phyloP scores from a whole-genome alignment of 495 filamentous ascomycete genomes.

The Trichoderma erinaceum region DNA sequence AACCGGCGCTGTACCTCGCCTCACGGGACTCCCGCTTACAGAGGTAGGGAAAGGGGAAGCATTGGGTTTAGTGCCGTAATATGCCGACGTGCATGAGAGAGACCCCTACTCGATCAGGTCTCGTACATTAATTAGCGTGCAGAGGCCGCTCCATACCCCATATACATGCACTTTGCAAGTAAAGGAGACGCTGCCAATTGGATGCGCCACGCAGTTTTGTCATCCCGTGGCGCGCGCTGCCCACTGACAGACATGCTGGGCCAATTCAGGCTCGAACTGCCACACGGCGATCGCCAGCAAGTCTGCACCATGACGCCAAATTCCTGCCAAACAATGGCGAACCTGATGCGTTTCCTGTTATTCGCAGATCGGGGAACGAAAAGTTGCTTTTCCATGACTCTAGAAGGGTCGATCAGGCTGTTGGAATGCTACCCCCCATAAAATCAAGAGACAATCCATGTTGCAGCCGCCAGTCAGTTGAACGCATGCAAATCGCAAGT shows the following conservation, averaged over 20 bases:
- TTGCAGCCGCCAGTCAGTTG: background rate
- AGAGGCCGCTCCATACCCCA: background rate
- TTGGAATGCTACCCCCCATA: constrained; percentile 5
- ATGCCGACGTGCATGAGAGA: background rate
- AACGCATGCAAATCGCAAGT: constrained; percentile 10
- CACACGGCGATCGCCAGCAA: background rate
- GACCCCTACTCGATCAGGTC: background rate
- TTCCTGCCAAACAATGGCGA: background rate
- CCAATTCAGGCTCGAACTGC: background rate
- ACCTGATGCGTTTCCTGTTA: background rate
- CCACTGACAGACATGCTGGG: background rate
- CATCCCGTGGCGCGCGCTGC: constrained; percentile 8
- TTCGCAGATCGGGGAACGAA: background rate
- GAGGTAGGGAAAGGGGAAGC: background rate
- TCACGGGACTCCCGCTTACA: background rate
- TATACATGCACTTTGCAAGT: background rate
- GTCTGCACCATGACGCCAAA: constrained; percentile 6
- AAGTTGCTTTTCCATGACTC: background rate
- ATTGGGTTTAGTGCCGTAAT: constrained; percentile 3
- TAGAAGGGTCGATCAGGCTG: constrained; percentile 1
- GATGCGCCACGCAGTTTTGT: background rate
- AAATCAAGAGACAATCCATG: background rate
- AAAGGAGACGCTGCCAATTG: background rate
- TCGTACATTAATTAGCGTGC: background rate
- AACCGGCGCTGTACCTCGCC: background rate